A percentile compares a stretch with the other conserved stretches of the same genome.
These are phyloP conservation scores for Termitomyces sp. DNA, from an alignment of 768 basidiomycete species.

Conservation along the genomic window DNA sequence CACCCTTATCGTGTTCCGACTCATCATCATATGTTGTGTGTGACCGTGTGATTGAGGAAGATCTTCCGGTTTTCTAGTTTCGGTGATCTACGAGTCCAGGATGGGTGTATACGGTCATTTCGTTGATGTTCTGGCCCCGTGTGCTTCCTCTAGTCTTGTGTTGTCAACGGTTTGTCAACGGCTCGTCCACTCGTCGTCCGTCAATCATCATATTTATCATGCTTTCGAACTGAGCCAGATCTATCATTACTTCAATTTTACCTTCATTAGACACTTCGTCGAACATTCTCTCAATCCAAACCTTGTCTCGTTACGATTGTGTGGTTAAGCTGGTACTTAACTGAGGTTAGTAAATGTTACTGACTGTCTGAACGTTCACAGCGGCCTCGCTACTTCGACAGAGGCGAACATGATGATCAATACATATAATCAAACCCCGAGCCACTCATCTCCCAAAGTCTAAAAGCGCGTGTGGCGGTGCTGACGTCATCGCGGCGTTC, in stretches of 20 bases:
- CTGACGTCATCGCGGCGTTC: background rate
- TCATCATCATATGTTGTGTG: too few species aligned
- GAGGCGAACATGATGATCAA: background rate
- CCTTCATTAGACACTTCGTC: background rate
- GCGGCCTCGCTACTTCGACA: background rate
- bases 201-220: too few species aligned
- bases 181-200: background rate
- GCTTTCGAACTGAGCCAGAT: background rate
- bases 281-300: background rate
- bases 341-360: background rate
- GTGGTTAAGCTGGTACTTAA: background rate
- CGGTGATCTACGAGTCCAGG: too few species aligned
- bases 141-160: background rate
- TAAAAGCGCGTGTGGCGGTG: background rate
- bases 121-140: background rate
- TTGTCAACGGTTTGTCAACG: background rate
- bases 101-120: too few species aligned
- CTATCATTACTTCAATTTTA: background rate
- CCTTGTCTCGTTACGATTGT: too few species aligned
- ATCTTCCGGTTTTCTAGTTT: too few species aligned
- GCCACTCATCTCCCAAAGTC: background rate
- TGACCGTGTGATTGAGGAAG: too few species aligned
- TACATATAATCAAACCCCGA: background rate
- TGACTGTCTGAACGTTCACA: background rate
- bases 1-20: too few species aligned